Percentiles rank a stretch among this genome's conserved stretches.
Conservation (phyloP, 495 filamentous ascomycete genomes). For the Penicillium cataractarum region DNA sequence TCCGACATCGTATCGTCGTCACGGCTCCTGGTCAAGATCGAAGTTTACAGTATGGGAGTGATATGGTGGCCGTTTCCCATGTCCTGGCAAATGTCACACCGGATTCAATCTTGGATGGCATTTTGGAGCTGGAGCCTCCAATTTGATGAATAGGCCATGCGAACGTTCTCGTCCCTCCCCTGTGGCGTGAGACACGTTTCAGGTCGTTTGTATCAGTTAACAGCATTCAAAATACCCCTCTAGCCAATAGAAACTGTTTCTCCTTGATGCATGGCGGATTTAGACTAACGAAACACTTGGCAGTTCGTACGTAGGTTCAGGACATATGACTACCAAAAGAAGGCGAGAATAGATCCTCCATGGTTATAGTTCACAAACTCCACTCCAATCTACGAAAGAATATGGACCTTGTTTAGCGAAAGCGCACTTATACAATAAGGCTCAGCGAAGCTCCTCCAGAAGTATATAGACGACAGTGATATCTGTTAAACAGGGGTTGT, state of each 20-base stretch:
- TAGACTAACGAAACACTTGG: not conserved
- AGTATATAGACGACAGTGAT: not conserved
- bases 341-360: not conserved
- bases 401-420: not conserved
- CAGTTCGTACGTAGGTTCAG: not conserved
- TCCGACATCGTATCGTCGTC: constrained; percentile 79
- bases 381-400: not conserved
- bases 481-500: not conserved
- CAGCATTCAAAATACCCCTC: not conserved
- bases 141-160: constrained; percentile 43
- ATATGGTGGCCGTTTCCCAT: constrained; percentile 64
- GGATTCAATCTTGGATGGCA: constrained; percentile 83
- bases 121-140: constrained; percentile 73
- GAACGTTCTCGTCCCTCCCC: not conserved
- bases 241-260: not conserved
- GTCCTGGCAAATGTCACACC: constrained; percentile 68
- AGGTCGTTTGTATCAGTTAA: not conserved
- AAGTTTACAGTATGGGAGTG: constrained; percentile 92
- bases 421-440: not conserved
- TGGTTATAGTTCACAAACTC: not conserved
- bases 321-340: not conserved
- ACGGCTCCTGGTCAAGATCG: constrained; percentile 71
- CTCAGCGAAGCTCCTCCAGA: not conserved
- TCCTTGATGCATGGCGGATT: not conserved
- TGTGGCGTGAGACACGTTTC: too few species aligned